phyloP scores from a whole-genome alignment of 108 stramenopile species.

The Skeletonema grethae region DNA sequence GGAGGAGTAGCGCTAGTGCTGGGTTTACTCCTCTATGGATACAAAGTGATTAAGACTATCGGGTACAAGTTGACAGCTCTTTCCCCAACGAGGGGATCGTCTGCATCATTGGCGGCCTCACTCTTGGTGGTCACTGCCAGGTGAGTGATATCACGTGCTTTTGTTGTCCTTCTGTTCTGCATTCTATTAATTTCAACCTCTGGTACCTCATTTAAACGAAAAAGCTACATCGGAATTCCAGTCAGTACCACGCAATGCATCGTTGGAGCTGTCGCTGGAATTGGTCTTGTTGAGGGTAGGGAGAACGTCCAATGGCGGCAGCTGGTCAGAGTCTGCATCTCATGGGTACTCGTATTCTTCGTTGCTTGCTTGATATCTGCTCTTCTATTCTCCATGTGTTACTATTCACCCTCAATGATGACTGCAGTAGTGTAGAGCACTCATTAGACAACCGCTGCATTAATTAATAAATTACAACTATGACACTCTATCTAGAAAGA shows the following conservation, averaged over 20 bases:
- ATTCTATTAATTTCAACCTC: too few species aligned
- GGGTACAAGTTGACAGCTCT: constrained; percentile 58
- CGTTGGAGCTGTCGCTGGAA: constrained; percentile 63
- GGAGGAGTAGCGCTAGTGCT: constrained; percentile 65
- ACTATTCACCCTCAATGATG: constrained; percentile 12
- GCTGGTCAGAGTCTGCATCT: constrained; percentile 31
- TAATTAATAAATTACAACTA: too few species aligned
- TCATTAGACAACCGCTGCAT: neutral
- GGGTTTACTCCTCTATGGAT: constrained; percentile 64
- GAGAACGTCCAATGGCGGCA: constrained; percentile 49
- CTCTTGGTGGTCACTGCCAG: constrained; percentile 61
- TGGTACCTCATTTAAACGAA: too few species aligned
- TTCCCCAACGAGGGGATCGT: constrained; percentile 63
- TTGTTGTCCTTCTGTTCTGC: too few species aligned
- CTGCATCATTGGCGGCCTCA: constrained; percentile 64
- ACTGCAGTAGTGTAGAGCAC: neutral
- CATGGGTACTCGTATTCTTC: constrained; percentile 62
- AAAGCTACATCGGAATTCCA: too few species aligned
- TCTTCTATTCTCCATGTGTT: constrained; percentile 40
- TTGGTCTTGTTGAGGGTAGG: constrained; percentile 57
- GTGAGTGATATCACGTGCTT: too few species aligned
- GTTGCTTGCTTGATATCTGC: constrained; percentile 42
- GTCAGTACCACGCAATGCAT: constrained; percentile 48
- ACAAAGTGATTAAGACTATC: constrained; percentile 52
- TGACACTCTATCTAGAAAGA: too few species aligned